Evolutionary conservation across 495 filamentous ascomycete species (phyloP), one percentile per base, ranked within the genome.

Genomic region (Astrothelium macrocarpum): DNA sequence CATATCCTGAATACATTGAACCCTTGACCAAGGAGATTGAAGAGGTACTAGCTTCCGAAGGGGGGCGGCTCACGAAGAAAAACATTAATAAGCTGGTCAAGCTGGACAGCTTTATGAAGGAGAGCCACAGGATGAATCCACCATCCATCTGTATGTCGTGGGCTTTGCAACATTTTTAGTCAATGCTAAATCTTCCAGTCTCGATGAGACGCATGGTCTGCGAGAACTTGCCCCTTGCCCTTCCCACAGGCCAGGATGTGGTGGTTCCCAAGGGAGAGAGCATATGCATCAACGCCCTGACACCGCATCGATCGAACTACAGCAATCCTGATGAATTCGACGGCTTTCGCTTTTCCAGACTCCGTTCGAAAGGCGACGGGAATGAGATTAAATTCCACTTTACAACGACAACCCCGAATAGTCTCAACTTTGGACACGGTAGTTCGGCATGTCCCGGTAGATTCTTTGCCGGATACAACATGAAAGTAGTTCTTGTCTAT

Each of bases 51-150:
- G 62, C 80, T 3, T 63, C 64, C n/a, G 72, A 75, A 29, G 73
- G 76, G 11, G 74, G 69, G 5, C n/a, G 9, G 1, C 69, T 73
- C 9, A 73, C 67, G 31, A 78, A 77, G 60, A 73, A 74, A 18
- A 77, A 70, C 60, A 70, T 82, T 65, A 58, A 42, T 2, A 71
- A 73, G 59, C 69, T 84, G 61, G 74, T 71, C 59, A 82, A 81
- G 68, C 59, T 84, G 62, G 82, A 85, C 69, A 78, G 75, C 60
- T 82, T 84, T 66, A 76, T 84, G 59, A 79, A 80, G 46, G 82
- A 85, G 65, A 72, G 73, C 11, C 75, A 78, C 61, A 71, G 82
- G 3, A 70, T 79, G 28, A 67, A 66, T 32, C 76, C 78, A n/a
- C 71, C 72, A 11, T 75, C 73, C 65, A 28, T 78, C 32, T n/a